Evolutionary conservation across 805 yeast species (phyloP).

Genomic region (Cyberlindnera maclurae): DNA sequence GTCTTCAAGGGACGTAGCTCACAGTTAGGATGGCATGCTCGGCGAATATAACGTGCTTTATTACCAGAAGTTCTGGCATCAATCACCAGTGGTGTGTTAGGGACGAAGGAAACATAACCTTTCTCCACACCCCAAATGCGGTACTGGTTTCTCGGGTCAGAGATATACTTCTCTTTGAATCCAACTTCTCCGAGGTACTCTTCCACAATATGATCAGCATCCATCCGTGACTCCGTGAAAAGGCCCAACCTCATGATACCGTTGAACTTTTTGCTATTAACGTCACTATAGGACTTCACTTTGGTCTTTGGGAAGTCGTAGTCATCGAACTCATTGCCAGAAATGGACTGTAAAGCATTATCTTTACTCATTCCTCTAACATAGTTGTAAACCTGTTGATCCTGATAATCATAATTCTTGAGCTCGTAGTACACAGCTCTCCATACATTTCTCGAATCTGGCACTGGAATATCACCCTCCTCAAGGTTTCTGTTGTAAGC

Average conservation of each 20-base stretch:
- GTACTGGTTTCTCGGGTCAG: constrained; percentile 71
- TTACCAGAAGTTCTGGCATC: constrained; percentile 83
- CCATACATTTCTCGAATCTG: constrained; percentile 31
- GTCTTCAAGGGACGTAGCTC: constrained; percentile 42
- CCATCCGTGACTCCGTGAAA: constrained; percentile 33
- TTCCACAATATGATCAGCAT: constrained; percentile 42
- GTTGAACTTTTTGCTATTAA: constrained; percentile 41
- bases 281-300: constrained; percentile 55
- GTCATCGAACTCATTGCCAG: constrained; percentile 19
- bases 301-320: constrained; percentile 29
- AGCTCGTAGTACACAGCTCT: constrained; percentile 28
- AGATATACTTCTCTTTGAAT: constrained; percentile 53
- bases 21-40: constrained; percentile 74
- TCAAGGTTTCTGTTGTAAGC: constrained; percentile 28
- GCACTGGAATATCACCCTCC: constrained; percentile 26
- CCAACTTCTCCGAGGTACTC: constrained; percentile 73
- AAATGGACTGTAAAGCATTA: constrained; percentile 13
- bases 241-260: constrained; percentile 71
- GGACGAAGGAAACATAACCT: constrained; percentile 51
- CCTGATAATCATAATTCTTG: constrained; percentile 34
- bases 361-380: constrained; percentile 29
- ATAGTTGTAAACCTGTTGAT: constrained; percentile 36
- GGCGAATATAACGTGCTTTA: constrained; percentile 63
- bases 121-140: constrained; percentile 61
- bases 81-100: constrained; percentile 55